Base-by-base conservation (phyloP, 2,329 filamentous ascomycete species). In the Trichoderma pleuroti region DNA sequence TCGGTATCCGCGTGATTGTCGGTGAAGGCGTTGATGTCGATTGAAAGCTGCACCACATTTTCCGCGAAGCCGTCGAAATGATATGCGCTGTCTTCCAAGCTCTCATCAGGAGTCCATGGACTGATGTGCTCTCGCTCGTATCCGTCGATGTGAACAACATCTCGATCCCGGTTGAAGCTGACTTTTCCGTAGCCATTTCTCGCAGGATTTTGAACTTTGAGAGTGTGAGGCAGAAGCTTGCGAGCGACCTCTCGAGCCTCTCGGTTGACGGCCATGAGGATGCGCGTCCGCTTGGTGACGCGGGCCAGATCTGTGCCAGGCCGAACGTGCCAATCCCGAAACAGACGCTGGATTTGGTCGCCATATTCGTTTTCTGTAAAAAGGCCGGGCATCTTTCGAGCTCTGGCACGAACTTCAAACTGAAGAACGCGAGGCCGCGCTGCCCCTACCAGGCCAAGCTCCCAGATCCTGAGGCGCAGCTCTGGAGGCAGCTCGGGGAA, bases 201-300 rank as follows among this genome's bases (percentile, higher is more conserved):
- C 6, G 24, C 72, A 5, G 68, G 73, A 16, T 56, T 63, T 4
- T 78, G 74, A 1, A 83, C 75, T 32, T 39, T 62, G 26, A 83
- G 72, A 14, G 76, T 72, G 28, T 83, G 73, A 0, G 82, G 82
- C 11, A 78, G 79, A 3, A 70, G 73, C 9, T 73, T 75, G 49
- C 77, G 71, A 5, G 76, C 81, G 4, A 81, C 68, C 16, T 70
- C 73, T 30, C 82, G 81, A n/a, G 80, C 80, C 72, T 82, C 81
- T 9, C 75, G 73, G 46, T 81, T 76, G 10, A 80, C 76, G 2
- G 80, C 77, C 36, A 82, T 73, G 16, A 83, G 72, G 5, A 73
- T 70, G 9, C 80, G 78, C 1, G 78, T 66, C 2, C 73, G 62
- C 24, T 69, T 71, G 0, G 80, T 82, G n/a, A 78, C 76, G 5